Conservation (phyloP, 2,329 filamentous ascomycete genomes). For the Sclerotinia minor region DNA sequence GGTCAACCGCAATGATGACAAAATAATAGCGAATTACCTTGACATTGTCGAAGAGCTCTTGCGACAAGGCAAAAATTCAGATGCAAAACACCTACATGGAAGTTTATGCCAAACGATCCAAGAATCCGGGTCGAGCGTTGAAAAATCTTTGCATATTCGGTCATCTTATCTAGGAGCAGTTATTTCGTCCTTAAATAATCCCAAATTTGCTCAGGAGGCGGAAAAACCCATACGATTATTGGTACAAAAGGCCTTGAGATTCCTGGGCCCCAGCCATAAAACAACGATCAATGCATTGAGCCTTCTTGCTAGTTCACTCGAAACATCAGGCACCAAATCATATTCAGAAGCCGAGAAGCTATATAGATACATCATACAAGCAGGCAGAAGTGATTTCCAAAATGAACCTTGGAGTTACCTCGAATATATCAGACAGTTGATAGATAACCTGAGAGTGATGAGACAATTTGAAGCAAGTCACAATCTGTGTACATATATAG, state of each 20-base stretch:
- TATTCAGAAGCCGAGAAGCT: background rate
- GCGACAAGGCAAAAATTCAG: fast-evolving
- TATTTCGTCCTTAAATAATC: fast-evolving
- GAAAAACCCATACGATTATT: background rate
- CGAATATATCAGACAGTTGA: fast-evolving
- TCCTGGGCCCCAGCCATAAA: background rate
- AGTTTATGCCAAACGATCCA: background rate
- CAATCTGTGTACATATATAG: background rate
- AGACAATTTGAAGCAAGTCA: background rate
- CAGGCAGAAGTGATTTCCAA: background rate
- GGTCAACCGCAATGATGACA: background rate
- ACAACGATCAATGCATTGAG: background rate
- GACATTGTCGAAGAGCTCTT: background rate
- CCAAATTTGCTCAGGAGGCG: background rate
- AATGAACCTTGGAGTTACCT: background rate
- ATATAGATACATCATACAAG: background rate
- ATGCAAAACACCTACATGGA: background rate
- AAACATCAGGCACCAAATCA: fast-evolving
- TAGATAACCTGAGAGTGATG: fast-evolving
- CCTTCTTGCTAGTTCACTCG: background rate
- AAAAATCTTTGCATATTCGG: background rate
- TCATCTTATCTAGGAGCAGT: background rate
- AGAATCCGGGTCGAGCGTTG: background rate
- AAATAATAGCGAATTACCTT: background rate
- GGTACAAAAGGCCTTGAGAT: background rate